Conservation (phyloP, 2,329 filamentous ascomycete species). For the Lasiodiplodia sp. region DNA sequence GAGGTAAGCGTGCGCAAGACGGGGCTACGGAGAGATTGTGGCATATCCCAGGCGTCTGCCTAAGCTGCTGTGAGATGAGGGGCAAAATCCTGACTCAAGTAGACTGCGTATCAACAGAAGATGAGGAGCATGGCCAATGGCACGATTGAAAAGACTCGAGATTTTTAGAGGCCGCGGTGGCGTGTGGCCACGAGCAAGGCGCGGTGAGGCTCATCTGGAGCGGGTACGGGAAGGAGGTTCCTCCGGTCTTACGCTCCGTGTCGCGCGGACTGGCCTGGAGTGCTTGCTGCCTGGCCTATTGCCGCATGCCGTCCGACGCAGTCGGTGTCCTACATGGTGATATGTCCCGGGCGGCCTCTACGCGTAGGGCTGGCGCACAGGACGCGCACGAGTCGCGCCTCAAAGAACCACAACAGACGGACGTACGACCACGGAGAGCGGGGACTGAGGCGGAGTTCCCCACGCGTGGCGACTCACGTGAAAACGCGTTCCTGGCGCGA, state of each 20-base stretch:
- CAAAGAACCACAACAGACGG: neutral
- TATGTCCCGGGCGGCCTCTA: neutral
- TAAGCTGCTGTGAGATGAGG: slow-evolving; percentile 26
- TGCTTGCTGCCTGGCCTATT: slow-evolving; percentile 18
- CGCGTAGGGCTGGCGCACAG: slow-evolving; percentile 17
- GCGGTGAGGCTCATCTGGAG: slow-evolving; percentile 15
- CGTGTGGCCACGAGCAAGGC: neutral
- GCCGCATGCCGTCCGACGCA: slow-evolving; percentile 11
- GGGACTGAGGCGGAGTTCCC: neutral
- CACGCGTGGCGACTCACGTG: slow-evolving; percentile 21
- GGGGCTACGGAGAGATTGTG: neutral
- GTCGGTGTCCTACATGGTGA: neutral
- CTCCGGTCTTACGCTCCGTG: slow-evolving; percentile 16
- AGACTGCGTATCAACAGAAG: neutral
- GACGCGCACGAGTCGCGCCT: slow-evolving; percentile 19
- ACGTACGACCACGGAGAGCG: slow-evolving; percentile 1
- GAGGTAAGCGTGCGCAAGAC: slow-evolving; percentile 10
- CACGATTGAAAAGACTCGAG: neutral
- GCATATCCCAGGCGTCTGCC: slow-evolving; percentile 9
- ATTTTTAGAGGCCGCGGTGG: neutral
- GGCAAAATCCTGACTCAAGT: slow-evolving; percentile 13
- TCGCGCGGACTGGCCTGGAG: neutral
- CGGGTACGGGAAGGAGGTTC: slow-evolving; percentile 9
- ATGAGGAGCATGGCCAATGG: neutral
- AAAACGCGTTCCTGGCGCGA: slow-evolving; percentile 3